Base-by-base conservation (phyloP, 2,329 filamentous ascomycete genomes). In the Cordyceps cicadae region DNA sequence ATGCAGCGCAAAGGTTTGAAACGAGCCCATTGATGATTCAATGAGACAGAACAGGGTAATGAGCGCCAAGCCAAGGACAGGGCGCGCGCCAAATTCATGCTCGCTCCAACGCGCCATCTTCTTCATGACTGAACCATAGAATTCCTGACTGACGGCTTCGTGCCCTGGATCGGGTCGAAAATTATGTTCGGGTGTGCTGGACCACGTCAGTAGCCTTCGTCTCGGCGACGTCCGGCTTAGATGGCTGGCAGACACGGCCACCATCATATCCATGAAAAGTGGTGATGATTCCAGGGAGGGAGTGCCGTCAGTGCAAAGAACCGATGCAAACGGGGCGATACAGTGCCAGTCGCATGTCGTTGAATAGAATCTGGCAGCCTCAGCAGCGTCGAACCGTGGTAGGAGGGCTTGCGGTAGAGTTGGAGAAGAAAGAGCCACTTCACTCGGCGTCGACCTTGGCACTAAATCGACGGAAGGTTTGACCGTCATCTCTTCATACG, bases 1-100 rank as follows among this genome's bases (percentile, higher is more conserved):
- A 39, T 68, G 66, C 3, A 66, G 14, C 2, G 54, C 41, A 46
- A 66, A 68, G 11, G 57, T 62, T 5, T 48, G 49, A n/a, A 68
- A 68, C 14, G 64, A 66, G 1, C 66, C 66, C 66, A 67, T 66
- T 3, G 65, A 67, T 0, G 65, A 66, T 26, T 68, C 67, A 19
- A 65, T 49, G 15, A 64, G 63, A n/a, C 66, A 67, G 17, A 68
- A 66, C 2, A 68, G 54, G 0, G 67, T 52, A 1, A 67, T 51
- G 3, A 65, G 56, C 3, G 65, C 52, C 8, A 68, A 49, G 1
- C 57, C 62, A 0, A 64, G 53, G 12, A 45, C 37, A 1, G 62
- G 59, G 19, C 54, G 26, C 15, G 53, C 43, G 3, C 59, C 37
- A 58, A 64, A 62, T 37, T 61, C 63, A 9, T 52, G 41, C 11